Evolutionary conservation across 202 grass and related monocot genomes (phyloP).

Genomic region (Setaria italica): DNA sequence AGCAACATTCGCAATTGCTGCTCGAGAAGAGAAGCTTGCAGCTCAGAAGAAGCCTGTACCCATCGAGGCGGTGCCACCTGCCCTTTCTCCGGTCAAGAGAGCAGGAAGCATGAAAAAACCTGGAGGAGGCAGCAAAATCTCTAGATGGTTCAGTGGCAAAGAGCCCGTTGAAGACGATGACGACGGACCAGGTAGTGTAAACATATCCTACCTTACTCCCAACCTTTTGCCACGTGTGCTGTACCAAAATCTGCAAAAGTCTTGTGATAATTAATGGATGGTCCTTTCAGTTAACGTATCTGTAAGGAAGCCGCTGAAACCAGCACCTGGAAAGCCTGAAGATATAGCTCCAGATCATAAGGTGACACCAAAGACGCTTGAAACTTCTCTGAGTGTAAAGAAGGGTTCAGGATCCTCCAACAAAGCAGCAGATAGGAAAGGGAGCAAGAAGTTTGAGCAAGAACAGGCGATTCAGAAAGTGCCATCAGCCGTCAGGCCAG

Average conservation of each 20-base stretch:
- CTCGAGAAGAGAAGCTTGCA: conserved; percentile 60
- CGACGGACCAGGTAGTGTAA: conserved; percentile 46
- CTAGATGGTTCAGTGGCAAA: conserved; percentile 74
- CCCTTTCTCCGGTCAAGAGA: conserved; percentile 16
- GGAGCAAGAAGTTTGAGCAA: conserved; percentile 66
- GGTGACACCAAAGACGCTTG: conserved; percentile 44
- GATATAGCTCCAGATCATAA: conserved; percentile 44
- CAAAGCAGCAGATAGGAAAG: conserved; percentile 55
- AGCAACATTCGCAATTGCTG: conserved; percentile 65
- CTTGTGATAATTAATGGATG: neutral
- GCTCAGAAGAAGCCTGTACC: conserved; percentile 40
- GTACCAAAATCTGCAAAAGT: conserved; percentile 24
- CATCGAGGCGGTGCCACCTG: neutral
- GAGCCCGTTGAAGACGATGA: conserved; percentile 57
- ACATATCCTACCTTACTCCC: neutral
- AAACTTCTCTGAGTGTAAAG: conserved; percentile 54
- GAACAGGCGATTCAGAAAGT: conserved; percentile 54
- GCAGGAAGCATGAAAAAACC: conserved; percentile 59
- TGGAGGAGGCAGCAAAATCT: conserved; percentile 56
- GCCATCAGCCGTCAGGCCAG: conserved; percentile 43
- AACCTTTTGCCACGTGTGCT: neutral
- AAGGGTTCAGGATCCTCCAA: conserved; percentile 62
- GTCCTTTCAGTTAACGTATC: conserved; percentile 61
- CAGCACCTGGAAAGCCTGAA: conserved; percentile 23
- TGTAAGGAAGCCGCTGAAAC: conserved; percentile 50